These are phyloP conservation scores for Yamadazyma dendronema DNA, from an alignment of 1,139 yeast species.

Conservation along the genomic window DNA sequence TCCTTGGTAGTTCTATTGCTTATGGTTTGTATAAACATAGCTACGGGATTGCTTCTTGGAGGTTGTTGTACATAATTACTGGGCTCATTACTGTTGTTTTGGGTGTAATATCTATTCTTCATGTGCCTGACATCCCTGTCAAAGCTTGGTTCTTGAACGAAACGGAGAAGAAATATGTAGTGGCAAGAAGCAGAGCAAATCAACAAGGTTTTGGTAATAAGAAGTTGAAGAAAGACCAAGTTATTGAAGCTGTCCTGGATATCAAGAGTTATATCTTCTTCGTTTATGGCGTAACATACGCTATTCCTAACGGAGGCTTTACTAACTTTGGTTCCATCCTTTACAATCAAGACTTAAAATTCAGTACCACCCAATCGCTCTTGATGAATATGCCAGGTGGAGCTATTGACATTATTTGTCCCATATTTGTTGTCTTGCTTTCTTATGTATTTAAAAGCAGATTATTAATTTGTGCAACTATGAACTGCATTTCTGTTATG, in stretches of 20 bases:
- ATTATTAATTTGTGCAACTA: slow-evolving; percentile 1
- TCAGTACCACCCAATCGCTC: slow-evolving; percentile 1
- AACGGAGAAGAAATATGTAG: slow-evolving; percentile 42
- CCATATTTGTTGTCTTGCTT: background rate
- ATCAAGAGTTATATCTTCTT: slow-evolving; percentile 2
- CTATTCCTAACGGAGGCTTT: slow-evolving; percentile 3
- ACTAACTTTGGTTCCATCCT: slow-evolving; percentile 2
- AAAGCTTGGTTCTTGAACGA: slow-evolving; percentile 40
- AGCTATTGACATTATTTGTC: slow-evolving; percentile 5
- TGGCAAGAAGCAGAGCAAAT: slow-evolving; percentile 36
- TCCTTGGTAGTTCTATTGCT: slow-evolving; percentile 17
- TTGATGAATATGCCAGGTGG: slow-evolving; percentile 4
- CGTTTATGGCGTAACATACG: slow-evolving; percentile 2
- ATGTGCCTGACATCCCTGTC: slow-evolving; percentile 30
- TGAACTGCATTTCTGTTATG: background rate
- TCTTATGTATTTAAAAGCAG: slow-evolving; percentile 1
- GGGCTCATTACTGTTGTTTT: slow-evolving; percentile 28
- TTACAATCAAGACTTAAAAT: slow-evolving; percentile 3
- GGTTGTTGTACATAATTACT: slow-evolving; percentile 28
- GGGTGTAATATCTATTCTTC: slow-evolving; percentile 23
- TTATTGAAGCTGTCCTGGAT: slow-evolving; percentile 1
- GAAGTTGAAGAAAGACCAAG: slow-evolving; percentile 52
- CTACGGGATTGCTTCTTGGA: slow-evolving; percentile 30
- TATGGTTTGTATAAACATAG: slow-evolving; percentile 3
- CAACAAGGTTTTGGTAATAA: slow-evolving; percentile 58